phyloP scores from a whole-genome alignment of 2,329 filamentous ascomycete genomes.

The Tympanopsis confertula region DNA sequence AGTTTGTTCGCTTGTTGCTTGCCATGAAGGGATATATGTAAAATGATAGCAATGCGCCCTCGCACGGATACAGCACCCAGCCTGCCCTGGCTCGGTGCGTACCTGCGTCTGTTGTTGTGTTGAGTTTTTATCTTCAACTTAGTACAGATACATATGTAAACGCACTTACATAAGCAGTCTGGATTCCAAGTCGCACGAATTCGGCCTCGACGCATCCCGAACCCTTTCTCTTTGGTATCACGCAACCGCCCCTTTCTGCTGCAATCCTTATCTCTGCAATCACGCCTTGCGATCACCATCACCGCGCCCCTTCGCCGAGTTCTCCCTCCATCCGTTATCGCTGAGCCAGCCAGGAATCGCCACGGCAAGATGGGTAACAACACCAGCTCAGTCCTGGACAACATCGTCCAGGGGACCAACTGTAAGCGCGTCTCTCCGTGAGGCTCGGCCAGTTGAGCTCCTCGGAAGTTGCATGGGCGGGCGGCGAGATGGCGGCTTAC shows the following conservation, averaged over 20 bases:
- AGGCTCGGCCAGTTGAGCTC: background rate
- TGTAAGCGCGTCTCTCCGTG: constrained; percentile 30
- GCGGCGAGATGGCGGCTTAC: too few relatives aligned
- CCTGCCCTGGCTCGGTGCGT: too few relatives aligned
- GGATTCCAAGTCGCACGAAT: background rate
- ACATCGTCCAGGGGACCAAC: constrained; percentile 54
- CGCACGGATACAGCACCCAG: too few relatives aligned
- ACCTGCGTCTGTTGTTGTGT: too few relatives aligned
- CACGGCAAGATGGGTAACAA: background rate
- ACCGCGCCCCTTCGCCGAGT: background rate
- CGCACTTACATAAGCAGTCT: too few relatives aligned
- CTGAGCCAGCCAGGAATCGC: background rate
- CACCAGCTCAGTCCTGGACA: constrained; percentile 36
- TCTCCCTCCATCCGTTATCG: background rate
- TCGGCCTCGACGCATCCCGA: background rate
- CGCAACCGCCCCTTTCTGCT: background rate
- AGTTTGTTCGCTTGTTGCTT: too few relatives aligned
- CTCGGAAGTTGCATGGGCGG: constrained; percentile 1
- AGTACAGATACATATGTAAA: too few relatives aligned
- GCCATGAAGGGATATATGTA: too few relatives aligned
- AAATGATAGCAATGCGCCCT: too few relatives aligned
- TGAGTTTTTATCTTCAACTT: too few relatives aligned
- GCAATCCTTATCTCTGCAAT: background rate
- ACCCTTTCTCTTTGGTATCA: background rate
- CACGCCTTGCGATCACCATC: background rate